Evolutionary conservation across 495 filamentous ascomycete genomes (phyloP).

Genomic region (Lophiotrema nucula): DNA sequence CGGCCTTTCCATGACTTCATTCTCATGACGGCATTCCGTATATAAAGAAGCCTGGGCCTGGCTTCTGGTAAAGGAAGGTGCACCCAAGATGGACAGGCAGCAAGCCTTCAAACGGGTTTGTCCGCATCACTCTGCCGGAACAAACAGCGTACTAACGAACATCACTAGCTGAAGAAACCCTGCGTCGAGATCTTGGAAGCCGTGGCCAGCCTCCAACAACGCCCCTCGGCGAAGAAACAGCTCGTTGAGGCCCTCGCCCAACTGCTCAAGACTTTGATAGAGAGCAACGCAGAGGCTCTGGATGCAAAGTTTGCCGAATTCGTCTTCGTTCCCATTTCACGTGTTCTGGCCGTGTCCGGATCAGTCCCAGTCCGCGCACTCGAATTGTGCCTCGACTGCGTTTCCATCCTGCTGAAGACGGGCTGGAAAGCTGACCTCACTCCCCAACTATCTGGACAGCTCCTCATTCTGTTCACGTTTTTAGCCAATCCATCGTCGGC

Average conservation of each 20-base stretch:
- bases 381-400: conserved; percentile 71
- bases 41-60: too few relatives aligned
- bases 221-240: conserved; percentile 53
- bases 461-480: conserved; percentile 81
- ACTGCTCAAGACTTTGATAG: conserved; percentile 53
- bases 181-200: conserved; percentile 78
- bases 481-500: conserved; percentile 64
- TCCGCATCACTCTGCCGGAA: not conserved
- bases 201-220: conserved; percentile 59
- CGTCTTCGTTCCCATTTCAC: conserved; percentile 87
- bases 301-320: conserved; percentile 89
- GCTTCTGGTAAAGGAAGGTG: too few relatives aligned
- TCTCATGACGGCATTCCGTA: too few relatives aligned
- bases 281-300: conserved; percentile 54
- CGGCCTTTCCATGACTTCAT: too few relatives aligned
- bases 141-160: not conserved
- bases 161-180: conserved; percentile 66
- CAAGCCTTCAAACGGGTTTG: conserved; percentile 13
- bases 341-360: conserved; percentile 76
- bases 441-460: conserved; percentile 71
- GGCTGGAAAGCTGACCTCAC: conserved; percentile 73
- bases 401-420: conserved; percentile 66
- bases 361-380: conserved; percentile 67
- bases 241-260: conserved; percentile 54
- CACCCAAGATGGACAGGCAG: conserved; percentile 17